A percentile compares a stretch with the other conserved stretches of the same genome.
These are phyloP conservation scores for Hymenochaete sp. DNA, from an alignment of 1,284 basidiomycete species.

Conservation along the genomic window DNA sequence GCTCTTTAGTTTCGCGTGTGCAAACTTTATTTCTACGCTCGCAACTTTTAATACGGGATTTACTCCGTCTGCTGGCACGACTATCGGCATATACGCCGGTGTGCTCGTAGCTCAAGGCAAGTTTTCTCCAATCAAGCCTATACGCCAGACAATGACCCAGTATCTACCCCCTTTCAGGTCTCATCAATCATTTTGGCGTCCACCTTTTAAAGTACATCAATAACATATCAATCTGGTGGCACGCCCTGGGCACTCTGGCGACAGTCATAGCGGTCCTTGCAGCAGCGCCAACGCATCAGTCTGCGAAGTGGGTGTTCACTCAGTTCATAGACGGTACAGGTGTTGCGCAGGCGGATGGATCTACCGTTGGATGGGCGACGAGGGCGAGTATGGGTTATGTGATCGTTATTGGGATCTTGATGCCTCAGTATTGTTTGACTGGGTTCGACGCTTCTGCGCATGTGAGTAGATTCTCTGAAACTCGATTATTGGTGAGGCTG, in stretches of 20 bases:
- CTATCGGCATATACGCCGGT: conserved; percentile 65
- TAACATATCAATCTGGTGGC: conserved; percentile 66
- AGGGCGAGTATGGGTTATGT: conserved; percentile 65
- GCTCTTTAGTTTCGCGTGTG: conserved; percentile 51
- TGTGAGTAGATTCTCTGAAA: conserved; percentile 31
- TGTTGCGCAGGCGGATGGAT: conserved; percentile 29
- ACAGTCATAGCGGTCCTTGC: conserved; percentile 60
- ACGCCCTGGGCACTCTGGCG: conserved; percentile 58
- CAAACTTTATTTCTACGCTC: conserved; percentile 58
- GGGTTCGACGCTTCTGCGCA: conserved; percentile 68
- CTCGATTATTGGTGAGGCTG: neutral
- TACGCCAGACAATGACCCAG: neutral
- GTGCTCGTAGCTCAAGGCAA: conserved; percentile 54
- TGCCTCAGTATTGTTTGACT: conserved; percentile 65
- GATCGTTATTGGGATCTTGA: conserved; percentile 57
- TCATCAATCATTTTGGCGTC: conserved; percentile 69
- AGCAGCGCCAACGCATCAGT: conserved; percentile 61
- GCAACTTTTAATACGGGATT: conserved; percentile 51
- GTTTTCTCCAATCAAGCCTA: conserved; percentile 1
- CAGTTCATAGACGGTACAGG: conserved; percentile 67
- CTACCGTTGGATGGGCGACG: conserved; percentile 47
- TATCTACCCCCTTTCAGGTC: conserved; percentile 24
- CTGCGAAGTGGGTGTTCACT: conserved; percentile 57
- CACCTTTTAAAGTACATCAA: conserved; percentile 56
- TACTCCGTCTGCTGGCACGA: conserved; percentile 45